Percentiles rank a stretch among this genome's conserved stretches.
Evolutionary conservation across 2,329 filamentous ascomycete species (phyloP).

Genomic region (Alternaria panax): DNA sequence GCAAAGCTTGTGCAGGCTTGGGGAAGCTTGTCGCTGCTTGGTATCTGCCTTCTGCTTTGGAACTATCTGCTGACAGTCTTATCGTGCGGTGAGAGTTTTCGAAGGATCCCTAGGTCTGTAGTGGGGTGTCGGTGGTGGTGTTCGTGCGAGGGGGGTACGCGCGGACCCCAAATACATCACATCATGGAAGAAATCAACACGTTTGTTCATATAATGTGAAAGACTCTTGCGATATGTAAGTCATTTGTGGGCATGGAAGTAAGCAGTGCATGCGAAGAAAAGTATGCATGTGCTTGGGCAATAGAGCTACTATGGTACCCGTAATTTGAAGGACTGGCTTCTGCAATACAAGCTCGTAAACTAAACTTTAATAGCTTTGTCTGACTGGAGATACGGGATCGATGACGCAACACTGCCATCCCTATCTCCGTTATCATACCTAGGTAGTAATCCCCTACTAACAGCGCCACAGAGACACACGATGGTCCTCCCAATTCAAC

Average conservation of each 20-base stretch:
- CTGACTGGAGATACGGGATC: neutral
- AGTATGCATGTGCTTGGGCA: neutral
- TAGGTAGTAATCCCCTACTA: constrained; percentile 15
- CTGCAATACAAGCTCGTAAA: neutral
- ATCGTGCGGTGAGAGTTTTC: neutral
- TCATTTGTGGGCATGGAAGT: neutral
- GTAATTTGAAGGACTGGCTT: neutral
- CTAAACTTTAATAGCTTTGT: neutral
- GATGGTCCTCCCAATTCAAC: too few relatives aligned
- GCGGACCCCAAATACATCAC: neutral
- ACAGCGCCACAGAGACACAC: too few relatives aligned
- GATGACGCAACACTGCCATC: neutral
- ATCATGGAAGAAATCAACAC: neutral
- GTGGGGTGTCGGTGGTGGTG: neutral
- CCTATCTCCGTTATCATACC: neutral
- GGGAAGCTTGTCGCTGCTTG: constrained; percentile 26
- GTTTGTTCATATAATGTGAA: neutral
- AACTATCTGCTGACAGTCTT: neutral
- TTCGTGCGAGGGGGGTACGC: neutral
- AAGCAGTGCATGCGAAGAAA: neutral
- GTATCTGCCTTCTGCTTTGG: constrained; percentile 2
- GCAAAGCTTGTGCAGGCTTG: constrained; percentile 26
- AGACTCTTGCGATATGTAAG: neutral
- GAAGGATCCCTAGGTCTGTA: neutral
- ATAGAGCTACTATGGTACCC: neutral